A percentile compares a stretch with the other conserved stretches of the same genome.
Evolutionary conservation across 345 rosid genomes (phyloP).

Genomic region (Pugionium cornutum): DNA sequence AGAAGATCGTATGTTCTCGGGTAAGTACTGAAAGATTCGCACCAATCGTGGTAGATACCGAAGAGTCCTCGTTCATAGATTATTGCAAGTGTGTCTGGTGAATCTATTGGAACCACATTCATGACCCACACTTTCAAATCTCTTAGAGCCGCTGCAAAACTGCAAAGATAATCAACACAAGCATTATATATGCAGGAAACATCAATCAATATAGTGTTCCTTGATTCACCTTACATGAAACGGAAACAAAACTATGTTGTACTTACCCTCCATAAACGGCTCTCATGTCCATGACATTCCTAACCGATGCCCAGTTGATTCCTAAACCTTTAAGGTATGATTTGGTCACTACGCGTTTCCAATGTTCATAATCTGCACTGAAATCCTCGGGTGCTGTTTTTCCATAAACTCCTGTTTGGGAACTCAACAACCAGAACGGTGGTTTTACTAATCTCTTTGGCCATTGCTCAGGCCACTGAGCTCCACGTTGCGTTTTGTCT

Average conservation of each 20-base stretch:
- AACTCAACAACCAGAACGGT: slow-evolving; percentile 83
- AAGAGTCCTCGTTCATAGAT: slow-evolving; percentile 91
- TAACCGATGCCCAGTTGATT: slow-evolving; percentile 77
- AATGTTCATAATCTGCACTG: slow-evolving; percentile 68
- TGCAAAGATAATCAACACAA: slow-evolving; percentile 34
- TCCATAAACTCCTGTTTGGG: slow-evolving; percentile 90
- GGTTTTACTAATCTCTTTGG: slow-evolving; percentile 76
- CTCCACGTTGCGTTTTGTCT: slow-evolving; percentile 66
- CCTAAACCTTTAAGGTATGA: slow-evolving; percentile 87
- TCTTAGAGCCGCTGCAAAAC: slow-evolving; percentile 89
- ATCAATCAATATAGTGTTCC: too few species aligned
- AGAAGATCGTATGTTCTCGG: slow-evolving; percentile 97
- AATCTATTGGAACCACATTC: slow-evolving; percentile 83
- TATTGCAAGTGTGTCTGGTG: slow-evolving; percentile 90
- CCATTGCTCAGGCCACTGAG: slow-evolving; percentile 96
- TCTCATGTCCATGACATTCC: slow-evolving; percentile 98
- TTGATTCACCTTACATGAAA: too few species aligned
- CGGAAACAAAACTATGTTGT: background rate
- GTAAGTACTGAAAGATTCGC: slow-evolving; percentile 92
- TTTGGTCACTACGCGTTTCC: slow-evolving; percentile 86
- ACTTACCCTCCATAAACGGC: slow-evolving; percentile 93
- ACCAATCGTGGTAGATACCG: slow-evolving; percentile 96
- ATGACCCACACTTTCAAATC: slow-evolving; percentile 87
- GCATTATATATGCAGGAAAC: too few species aligned
- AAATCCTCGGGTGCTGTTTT: slow-evolving; percentile 91